These are phyloP conservation scores for Primulina eburnea DNA, from an alignment of 257 asterid species.

Conservation along the genomic window DNA sequence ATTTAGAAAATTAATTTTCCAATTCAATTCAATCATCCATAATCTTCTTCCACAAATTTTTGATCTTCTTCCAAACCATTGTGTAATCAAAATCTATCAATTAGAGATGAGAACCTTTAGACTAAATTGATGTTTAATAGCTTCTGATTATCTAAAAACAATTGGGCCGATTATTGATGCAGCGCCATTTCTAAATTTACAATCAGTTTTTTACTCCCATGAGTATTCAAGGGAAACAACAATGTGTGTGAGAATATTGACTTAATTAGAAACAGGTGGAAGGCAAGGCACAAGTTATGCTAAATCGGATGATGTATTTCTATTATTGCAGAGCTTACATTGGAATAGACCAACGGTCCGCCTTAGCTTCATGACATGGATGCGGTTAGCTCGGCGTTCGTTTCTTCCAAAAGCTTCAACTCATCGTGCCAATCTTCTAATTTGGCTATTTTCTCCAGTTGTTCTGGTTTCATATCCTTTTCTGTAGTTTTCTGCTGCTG, in stretches of 20 bases:
- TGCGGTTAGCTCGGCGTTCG: conserved; percentile 46
- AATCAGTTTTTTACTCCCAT: background rate
- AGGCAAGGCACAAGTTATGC: background rate
- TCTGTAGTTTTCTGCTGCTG: conserved; percentile 68
- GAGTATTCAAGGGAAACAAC: background rate
- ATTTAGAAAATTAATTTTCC: too few species aligned
- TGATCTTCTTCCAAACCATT: too few species aligned
- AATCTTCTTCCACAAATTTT: too few species aligned
- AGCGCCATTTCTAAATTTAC: background rate
- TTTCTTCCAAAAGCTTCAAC: conserved; percentile 75
- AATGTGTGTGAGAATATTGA: background rate
- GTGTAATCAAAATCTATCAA: too few species aligned
- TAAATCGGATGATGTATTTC: conserved; percentile 3
- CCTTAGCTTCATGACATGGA: conserved; percentile 23
- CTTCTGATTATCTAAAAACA: background rate
- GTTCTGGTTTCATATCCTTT: conserved; percentile 67
- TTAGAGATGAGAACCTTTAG: too few species aligned
- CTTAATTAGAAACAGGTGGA: background rate
- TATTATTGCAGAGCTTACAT: conserved; percentile 15
- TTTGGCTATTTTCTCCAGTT: conserved; percentile 74
- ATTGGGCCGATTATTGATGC: background rate
- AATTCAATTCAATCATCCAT: too few species aligned
- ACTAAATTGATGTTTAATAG: background rate
- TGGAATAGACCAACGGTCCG: conserved; percentile 15
- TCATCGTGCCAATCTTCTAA: conserved; percentile 85